phyloP scores from a whole-genome alignment of 495 filamentous ascomycete species.

The Daldinia childiae region DNA sequence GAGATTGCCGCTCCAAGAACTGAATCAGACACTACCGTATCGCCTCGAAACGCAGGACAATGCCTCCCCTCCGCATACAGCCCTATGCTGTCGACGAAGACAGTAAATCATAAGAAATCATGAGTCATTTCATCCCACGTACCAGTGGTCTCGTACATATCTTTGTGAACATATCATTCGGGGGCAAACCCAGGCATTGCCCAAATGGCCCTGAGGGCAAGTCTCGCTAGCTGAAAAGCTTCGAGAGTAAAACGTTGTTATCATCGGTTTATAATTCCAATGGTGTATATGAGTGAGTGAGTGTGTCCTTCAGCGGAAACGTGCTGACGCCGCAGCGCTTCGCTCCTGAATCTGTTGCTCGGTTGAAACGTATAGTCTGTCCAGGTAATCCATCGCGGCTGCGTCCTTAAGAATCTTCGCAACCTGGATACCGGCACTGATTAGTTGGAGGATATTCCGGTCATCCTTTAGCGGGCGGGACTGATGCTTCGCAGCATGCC shows the following conservation, averaged over 20 bases:
- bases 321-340: constrained; percentile 54
- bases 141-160: constrained; percentile 34
- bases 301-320: constrained; percentile 51
- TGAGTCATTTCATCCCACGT: constrained; percentile 41
- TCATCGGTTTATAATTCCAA: constrained; percentile 31
- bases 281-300: constrained; percentile 6
- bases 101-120: constrained; percentile 33
- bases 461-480: constrained; percentile 87
- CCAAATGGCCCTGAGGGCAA: constrained; percentile 19
- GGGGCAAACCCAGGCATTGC: constrained; percentile 22
- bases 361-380: constrained; percentile 72
- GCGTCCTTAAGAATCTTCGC: constrained; percentile 86
- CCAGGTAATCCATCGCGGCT: constrained; percentile 80
- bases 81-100: constrained; percentile 26
- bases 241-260: constrained; percentile 38
- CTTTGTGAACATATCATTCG: constrained; percentile 42
- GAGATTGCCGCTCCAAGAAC: constrained; percentile 19
- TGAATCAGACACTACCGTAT: constrained; percentile 26
- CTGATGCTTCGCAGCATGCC: constrained; percentile 84
- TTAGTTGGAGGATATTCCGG: constrained; percentile 85
- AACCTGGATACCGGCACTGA: constrained; percentile 86
- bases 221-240: constrained; percentile 33
- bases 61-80: constrained; percentile 9
- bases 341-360: constrained; percentile 79
- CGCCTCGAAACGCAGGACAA: constrained; percentile 22